A percentile compares a stretch with the other conserved stretches of the same genome.
Evolutionary conservation across 768 basidiomycete genomes (phyloP).

Genomic region (Boletus tylopilopsis): DNA sequence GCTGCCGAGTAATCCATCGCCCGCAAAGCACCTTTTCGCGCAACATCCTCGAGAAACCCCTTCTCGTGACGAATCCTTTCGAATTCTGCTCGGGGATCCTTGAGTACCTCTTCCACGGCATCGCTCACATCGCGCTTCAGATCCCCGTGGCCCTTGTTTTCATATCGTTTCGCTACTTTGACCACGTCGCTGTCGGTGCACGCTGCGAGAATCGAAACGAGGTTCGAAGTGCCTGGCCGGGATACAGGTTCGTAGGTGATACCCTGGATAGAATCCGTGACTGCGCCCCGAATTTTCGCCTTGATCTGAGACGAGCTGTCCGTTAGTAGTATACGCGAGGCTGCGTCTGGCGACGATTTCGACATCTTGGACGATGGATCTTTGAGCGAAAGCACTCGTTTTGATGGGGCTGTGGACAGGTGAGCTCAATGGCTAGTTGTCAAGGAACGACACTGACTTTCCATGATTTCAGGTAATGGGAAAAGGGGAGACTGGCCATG

Average conservation of each 20-base stretch:
- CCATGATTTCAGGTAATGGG: constrained; percentile 65
- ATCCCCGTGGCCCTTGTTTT: constrained; percentile 53
- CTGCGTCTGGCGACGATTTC: constrained; percentile 76
- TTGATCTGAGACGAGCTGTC: constrained; percentile 60
- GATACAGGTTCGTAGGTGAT: constrained; percentile 76
- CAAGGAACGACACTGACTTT: constrained; percentile 50
- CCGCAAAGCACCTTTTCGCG: constrained; percentile 56
- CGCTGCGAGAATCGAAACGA: constrained; percentile 61
- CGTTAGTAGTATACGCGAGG: constrained; percentile 83
- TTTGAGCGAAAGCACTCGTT: constrained; percentile 83
- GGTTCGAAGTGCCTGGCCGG: constrained; percentile 70
- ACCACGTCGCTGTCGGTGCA: constrained; percentile 50
- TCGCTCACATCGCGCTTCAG: constrained; percentile 76
- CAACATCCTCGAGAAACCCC: too few relatives aligned
- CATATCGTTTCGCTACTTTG: constrained; percentile 48
- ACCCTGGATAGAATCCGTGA: constrained; percentile 76
- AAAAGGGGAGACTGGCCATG: constrained; percentile 48
- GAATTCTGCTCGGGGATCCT: constrained; percentile 55
- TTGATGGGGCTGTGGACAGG: constrained; percentile 58
- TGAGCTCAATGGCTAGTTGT: background rate
- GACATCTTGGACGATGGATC: constrained; percentile 93
- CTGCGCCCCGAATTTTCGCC: constrained; percentile 74
- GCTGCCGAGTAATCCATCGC: constrained; percentile 56
- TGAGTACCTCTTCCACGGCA: constrained; percentile 65
- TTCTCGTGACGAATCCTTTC: too few relatives aligned